phyloP scores from a whole-genome alignment of 2,329 filamentous ascomycete species.

The Monilinia fructigena region DNA sequence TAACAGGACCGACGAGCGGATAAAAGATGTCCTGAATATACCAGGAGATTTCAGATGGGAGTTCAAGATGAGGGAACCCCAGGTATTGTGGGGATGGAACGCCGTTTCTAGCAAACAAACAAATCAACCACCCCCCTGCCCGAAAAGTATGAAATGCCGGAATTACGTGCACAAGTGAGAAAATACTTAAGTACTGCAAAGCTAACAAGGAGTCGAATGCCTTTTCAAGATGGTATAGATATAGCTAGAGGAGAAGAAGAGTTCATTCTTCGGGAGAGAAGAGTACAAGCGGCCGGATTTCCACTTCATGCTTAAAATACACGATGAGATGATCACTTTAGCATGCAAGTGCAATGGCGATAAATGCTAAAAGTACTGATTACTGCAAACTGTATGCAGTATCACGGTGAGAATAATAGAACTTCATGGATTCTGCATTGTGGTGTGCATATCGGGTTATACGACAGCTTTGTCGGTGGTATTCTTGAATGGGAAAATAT shows the following conservation, averaged over 20 bases:
- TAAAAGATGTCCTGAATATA: neutral
- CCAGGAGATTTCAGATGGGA: constrained; percentile 1
- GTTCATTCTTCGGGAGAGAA: neutral
- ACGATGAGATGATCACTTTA: neutral
- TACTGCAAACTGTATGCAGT: constrained; percentile 16
- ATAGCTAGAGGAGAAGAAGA: neutral
- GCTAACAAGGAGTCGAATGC: no score
- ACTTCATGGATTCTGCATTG: constrained; percentile 14
- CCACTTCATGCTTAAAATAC: constrained; percentile 1
- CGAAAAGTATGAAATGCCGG: neutral
- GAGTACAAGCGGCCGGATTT: neutral
- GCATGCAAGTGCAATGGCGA: neutral
- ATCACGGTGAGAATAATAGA: constrained; percentile 12
- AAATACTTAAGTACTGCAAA: neutral
- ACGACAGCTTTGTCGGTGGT: constrained; percentile 18
- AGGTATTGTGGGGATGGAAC: neutral
- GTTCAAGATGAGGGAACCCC: neutral
- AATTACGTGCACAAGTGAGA: no score
- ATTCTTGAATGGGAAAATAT: neutral
- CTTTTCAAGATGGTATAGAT: neutral
- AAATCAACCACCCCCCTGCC: neutral
- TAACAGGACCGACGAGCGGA: constrained; percentile 5
- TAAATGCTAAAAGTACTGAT: constrained; percentile 9
- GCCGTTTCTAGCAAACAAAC: constrained; percentile 5
- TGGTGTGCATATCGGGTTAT: constrained; percentile 21